phyloP scores from a whole-genome alignment of 23 red algal genomes.

The Gracilaria gracilis region DNA sequence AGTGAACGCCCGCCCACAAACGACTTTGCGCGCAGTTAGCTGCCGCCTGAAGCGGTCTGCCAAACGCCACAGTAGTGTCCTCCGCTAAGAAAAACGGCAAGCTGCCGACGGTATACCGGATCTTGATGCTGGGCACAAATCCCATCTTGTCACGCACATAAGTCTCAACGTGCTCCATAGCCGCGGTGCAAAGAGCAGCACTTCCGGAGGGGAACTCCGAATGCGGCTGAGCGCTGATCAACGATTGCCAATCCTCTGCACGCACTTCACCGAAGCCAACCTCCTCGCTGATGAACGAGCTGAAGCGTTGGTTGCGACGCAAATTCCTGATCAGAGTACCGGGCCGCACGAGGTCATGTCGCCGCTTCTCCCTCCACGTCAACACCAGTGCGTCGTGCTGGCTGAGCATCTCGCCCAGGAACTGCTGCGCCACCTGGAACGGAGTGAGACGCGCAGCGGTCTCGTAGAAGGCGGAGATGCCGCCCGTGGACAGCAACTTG shows the following conservation, averaged over 20 bases:
- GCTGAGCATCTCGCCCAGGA: conserved; percentile 38
- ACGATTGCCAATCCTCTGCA: conserved; percentile 32
- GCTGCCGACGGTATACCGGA: not conserved
- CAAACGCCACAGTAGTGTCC: conserved; percentile 38
- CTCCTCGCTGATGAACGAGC: conserved; percentile 18
- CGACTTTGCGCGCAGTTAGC: conserved; percentile 50
- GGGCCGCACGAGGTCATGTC: conserved; percentile 50
- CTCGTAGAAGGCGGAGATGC: conserved; percentile 34
- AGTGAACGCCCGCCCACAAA: conserved; percentile 65
- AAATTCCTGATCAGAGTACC: not conserved
- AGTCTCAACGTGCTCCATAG: conserved; percentile 27
- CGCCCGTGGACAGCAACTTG: conserved; percentile 41
- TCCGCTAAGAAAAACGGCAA: conserved; percentile 36
- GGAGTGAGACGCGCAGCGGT: not conserved
- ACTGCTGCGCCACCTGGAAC: conserved; percentile 43
- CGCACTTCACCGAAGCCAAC: conserved; percentile 10
- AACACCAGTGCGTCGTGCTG: conserved; percentile 55
- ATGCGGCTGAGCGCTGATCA: conserved; percentile 54
- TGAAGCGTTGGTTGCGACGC: not conserved
- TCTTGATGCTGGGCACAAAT: conserved; percentile 47
- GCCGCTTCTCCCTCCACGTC: conserved; percentile 54
- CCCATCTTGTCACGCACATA: conserved; percentile 32
- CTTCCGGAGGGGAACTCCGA: conserved; percentile 61
- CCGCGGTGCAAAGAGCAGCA: conserved; percentile 45
- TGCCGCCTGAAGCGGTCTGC: conserved; percentile 25